Evolutionary conservation across 2,329 filamentous ascomycete species (phyloP), one percentile per base, ranked within the genome.

Genomic region (Dactylellina cionopaga): DNA sequence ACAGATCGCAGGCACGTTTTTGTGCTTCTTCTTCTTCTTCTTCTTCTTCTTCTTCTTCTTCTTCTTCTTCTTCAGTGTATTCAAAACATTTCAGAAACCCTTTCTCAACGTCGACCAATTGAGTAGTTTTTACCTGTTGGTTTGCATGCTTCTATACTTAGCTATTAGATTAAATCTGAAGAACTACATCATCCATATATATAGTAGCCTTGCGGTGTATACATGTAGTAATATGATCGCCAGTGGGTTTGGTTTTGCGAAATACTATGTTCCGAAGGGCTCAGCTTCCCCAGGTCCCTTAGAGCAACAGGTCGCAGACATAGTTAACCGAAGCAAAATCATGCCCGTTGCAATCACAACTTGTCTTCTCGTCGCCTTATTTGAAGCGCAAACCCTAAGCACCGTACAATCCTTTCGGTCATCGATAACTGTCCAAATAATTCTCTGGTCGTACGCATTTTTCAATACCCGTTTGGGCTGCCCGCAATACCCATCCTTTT

Each of bases 291-390:
- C 46, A 33, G 46, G 17, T 7, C 19, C 25, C 46, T 72, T 72
- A 9, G 68, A 65, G 19, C 68, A 72, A 33, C 68, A 72, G 7
- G 68, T 65, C 31, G 68, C 59, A 17, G 68, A 72, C 52, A 65
- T 24, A 3, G 68, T 43, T 31, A 72, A 39, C 43, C 59, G 59
- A 24, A 52, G 59, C 46, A 72, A 22, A 54, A 72, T 59, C 68
- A 64, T 72, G 6, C 68, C 68, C 13, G 59, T 64, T 15, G 68
- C 68, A 55, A 72, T 60, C 27, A 72, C 68, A 54, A 72, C 68
- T 31, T 72, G 68, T 22, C 68, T 58, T 19, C 68, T 72, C 6
- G 68, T 72, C 19, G 68, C 68, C 22, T 65, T 52, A 10, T 43
- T 54, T 15, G 68, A 64, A 35, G 33, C 68, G 37, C 68, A 72